These are phyloP conservation scores for Acephala macrosclerotiorum DNA, from an alignment of 2,329 filamentous ascomycete species.

Conservation along the genomic window DNA sequence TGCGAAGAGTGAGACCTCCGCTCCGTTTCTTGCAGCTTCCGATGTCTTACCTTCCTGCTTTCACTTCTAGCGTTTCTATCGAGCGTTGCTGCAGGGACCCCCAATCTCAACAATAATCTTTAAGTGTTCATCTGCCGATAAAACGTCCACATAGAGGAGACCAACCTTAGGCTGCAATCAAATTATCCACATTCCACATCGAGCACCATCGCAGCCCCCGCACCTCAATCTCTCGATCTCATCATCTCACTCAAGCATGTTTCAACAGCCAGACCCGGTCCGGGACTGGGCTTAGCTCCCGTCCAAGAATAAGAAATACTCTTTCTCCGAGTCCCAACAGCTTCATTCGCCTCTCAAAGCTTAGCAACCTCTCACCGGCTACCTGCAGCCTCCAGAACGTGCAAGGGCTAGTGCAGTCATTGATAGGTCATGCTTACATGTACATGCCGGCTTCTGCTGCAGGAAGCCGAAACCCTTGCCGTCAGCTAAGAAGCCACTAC, in stretches of 20 bases:
- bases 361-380: not conserved
- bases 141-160: too few relatives aligned
- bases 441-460: not conserved
- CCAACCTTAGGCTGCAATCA: too few relatives aligned
- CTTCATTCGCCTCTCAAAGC: too few relatives aligned
- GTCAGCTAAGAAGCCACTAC: not conserved
- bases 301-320: not conserved
- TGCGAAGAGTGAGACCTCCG: not conserved
- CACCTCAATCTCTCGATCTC: not conserved
- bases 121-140: not conserved
- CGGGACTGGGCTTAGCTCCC: not conserved
- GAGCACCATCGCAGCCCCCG: not conserved
- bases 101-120: not conserved
- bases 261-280: not conserved
- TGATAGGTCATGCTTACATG: conserved; percentile 3
- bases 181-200: too few relatives aligned
- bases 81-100: too few relatives aligned
- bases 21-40: not conserved
- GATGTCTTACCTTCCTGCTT: not conserved
- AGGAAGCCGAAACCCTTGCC: not conserved
- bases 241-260: not conserved
- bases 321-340: not conserved
- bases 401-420: not conserved
- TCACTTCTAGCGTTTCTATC: not conserved
- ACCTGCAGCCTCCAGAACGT: not conserved